Evolutionary conservation across 2,329 filamentous ascomycete genomes (phyloP).

Genomic region (Dactylellina leptospora): DNA sequence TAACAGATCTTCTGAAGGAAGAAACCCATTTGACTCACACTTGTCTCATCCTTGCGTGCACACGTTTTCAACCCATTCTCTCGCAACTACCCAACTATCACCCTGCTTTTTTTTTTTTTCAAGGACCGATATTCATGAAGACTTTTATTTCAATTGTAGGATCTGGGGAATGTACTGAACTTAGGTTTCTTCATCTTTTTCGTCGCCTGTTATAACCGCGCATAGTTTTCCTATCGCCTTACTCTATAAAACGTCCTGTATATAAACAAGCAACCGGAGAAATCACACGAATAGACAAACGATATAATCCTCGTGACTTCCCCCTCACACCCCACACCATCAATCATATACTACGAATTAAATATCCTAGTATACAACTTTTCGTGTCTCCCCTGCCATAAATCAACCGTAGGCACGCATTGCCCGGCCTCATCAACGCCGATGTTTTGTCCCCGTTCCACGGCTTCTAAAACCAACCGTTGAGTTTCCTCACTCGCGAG

Average conservation of each 20-base stretch:
- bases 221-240: too few relatives aligned
- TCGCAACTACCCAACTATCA: too few relatives aligned
- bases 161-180: too few relatives aligned
- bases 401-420: constrained; percentile 77
- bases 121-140: neutral
- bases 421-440: constrained; percentile 74
- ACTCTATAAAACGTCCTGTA: too few relatives aligned
- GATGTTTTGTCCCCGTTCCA: constrained; percentile 70
- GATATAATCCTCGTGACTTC: too few relatives aligned
- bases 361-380: constrained; percentile 85
- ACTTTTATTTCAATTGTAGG: neutral
- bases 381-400: constrained; percentile 86
- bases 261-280: too few relatives aligned
- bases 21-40: too few relatives aligned
- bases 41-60: neutral
- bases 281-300: too few relatives aligned
- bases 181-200: too few relatives aligned
- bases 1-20: too few relatives aligned
- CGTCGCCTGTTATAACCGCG: too few relatives aligned
- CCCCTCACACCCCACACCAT: too few relatives aligned
- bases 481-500: constrained; percentile 71
- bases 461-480: constrained; percentile 67
- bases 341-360: constrained; percentile 64
- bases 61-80: neutral
- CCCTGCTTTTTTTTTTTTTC: neutral